These are phyloP conservation scores for Saposhnikovia divaricata DNA, from an alignment of 129 eudicot species.

Conservation along the genomic window DNA sequence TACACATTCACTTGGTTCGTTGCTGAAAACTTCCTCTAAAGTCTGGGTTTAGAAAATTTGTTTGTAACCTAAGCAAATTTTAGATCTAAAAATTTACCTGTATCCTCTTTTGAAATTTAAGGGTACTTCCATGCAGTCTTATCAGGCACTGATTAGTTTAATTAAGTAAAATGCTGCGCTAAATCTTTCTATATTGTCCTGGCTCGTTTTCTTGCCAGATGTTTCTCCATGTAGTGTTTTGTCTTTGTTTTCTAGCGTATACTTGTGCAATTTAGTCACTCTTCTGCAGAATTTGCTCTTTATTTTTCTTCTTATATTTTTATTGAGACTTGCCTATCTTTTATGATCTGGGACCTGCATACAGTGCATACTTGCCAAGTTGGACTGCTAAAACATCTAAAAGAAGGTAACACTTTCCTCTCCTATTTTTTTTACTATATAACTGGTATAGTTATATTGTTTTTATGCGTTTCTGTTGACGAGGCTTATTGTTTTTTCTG, in stretches of 20 bases:
- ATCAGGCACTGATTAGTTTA: not conserved
- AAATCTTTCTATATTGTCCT: not conserved
- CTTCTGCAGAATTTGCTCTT: not conserved
- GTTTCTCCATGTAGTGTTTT: too few relatives aligned
- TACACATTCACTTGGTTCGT: not conserved
- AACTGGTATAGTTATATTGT: not conserved
- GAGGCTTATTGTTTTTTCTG: not conserved
- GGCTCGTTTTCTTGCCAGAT: not conserved
- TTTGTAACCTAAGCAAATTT: not conserved
- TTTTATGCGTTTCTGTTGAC: not conserved
- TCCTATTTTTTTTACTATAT: too few relatives aligned
- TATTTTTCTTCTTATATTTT: constrained; percentile 17
- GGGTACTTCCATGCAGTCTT: not conserved
- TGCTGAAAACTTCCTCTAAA: not conserved
- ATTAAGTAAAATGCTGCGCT: not conserved
- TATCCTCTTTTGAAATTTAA: not conserved
- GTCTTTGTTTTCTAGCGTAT: too few relatives aligned
- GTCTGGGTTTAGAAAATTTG: not conserved
- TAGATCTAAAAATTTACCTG: not conserved
- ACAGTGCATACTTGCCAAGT: constrained; percentile 57
- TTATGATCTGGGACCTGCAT: constrained; percentile 24
- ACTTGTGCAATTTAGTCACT: not conserved
- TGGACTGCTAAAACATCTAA: constrained; percentile 37
- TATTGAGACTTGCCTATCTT: constrained; percentile 8
- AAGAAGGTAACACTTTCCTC: constrained; percentile 33